Conservation (phyloP, 805 yeast species). For the Kluyveromyces siamensis region DNA sequence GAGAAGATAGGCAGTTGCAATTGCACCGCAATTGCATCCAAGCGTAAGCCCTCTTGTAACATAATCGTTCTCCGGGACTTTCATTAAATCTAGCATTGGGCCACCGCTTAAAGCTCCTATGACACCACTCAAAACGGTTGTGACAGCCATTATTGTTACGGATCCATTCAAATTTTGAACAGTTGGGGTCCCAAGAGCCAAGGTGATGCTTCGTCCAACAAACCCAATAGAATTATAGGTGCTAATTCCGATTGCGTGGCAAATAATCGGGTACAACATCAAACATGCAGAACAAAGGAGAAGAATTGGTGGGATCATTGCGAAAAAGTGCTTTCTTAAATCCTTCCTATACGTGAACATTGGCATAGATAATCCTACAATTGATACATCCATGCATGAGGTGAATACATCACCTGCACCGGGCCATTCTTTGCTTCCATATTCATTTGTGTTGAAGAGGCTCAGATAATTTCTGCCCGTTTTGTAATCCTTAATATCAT, state of each 20-base stretch:
- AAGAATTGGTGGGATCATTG: slow-evolving; percentile 51
- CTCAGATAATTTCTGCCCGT: slow-evolving; percentile 61
- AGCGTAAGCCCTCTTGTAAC: slow-evolving; percentile 68
- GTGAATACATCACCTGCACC: slow-evolving; percentile 75
- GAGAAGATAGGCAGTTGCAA: slow-evolving; percentile 68
- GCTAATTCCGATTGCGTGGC: slow-evolving; percentile 56
- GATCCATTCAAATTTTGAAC: slow-evolving; percentile 61
- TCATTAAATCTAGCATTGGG: slow-evolving; percentile 35
- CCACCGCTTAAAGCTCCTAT: slow-evolving; percentile 61
- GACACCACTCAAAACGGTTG: slow-evolving; percentile 70
- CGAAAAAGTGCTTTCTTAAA: slow-evolving; percentile 47
- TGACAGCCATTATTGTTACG: slow-evolving; percentile 64
- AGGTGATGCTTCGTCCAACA: slow-evolving; percentile 70
- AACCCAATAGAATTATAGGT: slow-evolving; percentile 58
- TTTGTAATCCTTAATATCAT: slow-evolving; percentile 45
- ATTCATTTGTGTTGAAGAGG: slow-evolving; percentile 36
- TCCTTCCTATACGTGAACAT: slow-evolving; percentile 68
- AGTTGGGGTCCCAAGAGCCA: slow-evolving; percentile 72
- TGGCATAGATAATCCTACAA: slow-evolving; percentile 67
- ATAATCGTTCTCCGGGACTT: slow-evolving; percentile 54
- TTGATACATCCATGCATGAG: slow-evolving; percentile 66
- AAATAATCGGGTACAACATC: slow-evolving; percentile 62
- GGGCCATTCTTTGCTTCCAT: slow-evolving; percentile 39
- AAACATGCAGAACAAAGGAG: slow-evolving; percentile 48
- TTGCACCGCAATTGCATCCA: slow-evolving; percentile 76